phyloP scores from a whole-genome alignment of 148 eudicot genomes.

The Vaccinium vitisidaea region DNA sequence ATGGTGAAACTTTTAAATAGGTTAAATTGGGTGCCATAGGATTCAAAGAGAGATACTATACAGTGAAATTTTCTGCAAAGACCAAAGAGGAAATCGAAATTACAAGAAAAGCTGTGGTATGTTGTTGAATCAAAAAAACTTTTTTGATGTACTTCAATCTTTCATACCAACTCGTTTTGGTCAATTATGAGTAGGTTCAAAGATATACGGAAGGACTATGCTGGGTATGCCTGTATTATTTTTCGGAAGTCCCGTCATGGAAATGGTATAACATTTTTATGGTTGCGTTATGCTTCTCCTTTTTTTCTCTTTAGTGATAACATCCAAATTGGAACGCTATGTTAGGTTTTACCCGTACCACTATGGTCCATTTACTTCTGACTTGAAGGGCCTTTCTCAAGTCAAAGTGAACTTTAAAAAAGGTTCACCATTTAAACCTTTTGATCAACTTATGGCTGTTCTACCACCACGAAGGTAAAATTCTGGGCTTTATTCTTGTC shows the following conservation, averaged over 20 bases:
- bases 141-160: neutral
- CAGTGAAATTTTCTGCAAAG: conserved; percentile 30
- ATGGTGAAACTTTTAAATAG: conserved; percentile 15
- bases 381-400: conserved; percentile 45
- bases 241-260: conserved; percentile 48
- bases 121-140: neutral
- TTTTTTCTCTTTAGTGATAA: too few species aligned
- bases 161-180: neutral
- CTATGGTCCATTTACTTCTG: conserved; percentile 63
- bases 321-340: neutral
- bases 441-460: conserved; percentile 64
- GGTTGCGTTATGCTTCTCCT: neutral
- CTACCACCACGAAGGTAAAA: conserved; percentile 63
- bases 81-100: conserved; percentile 21
- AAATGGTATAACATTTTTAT: conserved; percentile 24
- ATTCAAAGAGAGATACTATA: conserved; percentile 41
- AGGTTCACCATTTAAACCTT: conserved; percentile 54
- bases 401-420: conserved; percentile 37
- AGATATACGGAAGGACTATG: conserved; percentile 50
- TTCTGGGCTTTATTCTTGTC: neutral
- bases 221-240: conserved; percentile 24
- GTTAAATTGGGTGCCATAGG: conserved; percentile 33
- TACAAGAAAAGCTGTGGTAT: conserved; percentile 32
- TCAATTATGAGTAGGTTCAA: conserved; percentile 32
- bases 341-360: conserved; percentile 53